Evolutionary conservation across 805 yeast genomes (phyloP).

Genomic region (Lachancea fermentati): DNA sequence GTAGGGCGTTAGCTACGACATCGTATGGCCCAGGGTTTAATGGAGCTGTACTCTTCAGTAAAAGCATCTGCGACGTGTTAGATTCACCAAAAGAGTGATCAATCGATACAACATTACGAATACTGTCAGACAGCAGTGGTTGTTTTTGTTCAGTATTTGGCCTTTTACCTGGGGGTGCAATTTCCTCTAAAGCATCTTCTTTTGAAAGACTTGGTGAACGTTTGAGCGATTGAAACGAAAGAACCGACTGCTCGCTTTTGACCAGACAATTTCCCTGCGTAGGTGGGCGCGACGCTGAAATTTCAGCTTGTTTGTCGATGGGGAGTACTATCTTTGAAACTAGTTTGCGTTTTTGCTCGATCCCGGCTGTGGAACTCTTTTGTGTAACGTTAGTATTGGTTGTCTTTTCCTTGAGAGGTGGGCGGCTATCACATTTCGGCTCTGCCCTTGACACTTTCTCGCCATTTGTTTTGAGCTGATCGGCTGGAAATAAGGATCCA

Average conservation of each 20-base stretch:
- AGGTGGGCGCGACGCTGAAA: not conserved
- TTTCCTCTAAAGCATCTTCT: not conserved
- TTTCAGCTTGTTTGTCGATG: not conserved
- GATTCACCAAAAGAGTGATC: too few relatives aligned
- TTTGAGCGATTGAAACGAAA: not conserved
- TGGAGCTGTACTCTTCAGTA: too few relatives aligned
- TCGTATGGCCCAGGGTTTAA: slow-evolving; percentile 9
- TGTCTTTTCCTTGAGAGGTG: slow-evolving; percentile 16
- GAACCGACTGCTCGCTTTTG: not conserved
- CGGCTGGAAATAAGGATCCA: not conserved
- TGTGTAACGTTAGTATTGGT: slow-evolving; percentile 7
- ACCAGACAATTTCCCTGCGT: not conserved
- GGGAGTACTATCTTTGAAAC: slow-evolving; percentile 1
- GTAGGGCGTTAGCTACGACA: not conserved
- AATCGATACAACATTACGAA: too few relatives aligned
- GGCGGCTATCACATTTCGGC: slow-evolving; percentile 16
- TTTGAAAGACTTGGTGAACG: not conserved
- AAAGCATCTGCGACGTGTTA: too few relatives aligned
- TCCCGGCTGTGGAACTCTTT: not conserved
- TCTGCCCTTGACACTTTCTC: not conserved
- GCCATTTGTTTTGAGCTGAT: not conserved
- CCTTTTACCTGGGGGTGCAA: not conserved
- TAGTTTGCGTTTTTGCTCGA: not conserved
- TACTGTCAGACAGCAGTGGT: not conserved
- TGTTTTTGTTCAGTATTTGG: not conserved